phyloP scores from a whole-genome alignment of 768 basidiomycete genomes.

The Boletus rubroflammeus region DNA sequence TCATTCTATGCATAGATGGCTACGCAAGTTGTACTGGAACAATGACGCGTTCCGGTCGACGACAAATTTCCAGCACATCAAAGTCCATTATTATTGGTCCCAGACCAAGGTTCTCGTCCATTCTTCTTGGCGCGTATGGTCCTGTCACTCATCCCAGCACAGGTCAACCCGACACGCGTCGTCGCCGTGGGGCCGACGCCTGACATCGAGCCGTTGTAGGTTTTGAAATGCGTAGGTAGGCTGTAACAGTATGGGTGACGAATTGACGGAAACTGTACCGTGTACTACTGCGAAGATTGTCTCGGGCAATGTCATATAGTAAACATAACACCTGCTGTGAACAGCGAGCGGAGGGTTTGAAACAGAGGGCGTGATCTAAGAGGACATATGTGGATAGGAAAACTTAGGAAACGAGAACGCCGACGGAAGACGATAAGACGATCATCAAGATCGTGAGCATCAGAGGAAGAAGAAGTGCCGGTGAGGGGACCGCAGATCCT shows the following conservation, averaged over 20 bases:
- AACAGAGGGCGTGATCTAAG: not conserved
- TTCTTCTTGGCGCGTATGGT: not conserved
- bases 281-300: constrained; percentile 10
- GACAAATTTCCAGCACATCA: constrained; percentile 83
- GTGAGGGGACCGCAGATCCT: constrained; percentile 5
- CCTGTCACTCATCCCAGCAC: constrained; percentile 3
- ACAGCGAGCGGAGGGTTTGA: not conserved
- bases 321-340: not conserved
- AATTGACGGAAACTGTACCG: not conserved
- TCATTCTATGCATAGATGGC: constrained; percentile 48
- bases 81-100: constrained; percentile 41
- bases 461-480: constrained; percentile 13
- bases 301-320: not conserved
- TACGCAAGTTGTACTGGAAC: constrained; percentile 90
- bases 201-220: constrained; percentile 57
- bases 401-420: constrained; percentile 25
- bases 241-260: not conserved
- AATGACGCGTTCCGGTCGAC: constrained; percentile 80
- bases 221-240: not conserved
- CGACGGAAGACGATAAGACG: constrained; percentile 23
- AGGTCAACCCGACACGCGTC: constrained; percentile 79
- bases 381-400: not conserved
- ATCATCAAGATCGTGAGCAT: constrained; percentile 25
- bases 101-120: constrained; percentile 18
- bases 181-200: constrained; percentile 75